These are phyloP conservation scores for Scytalidium sp. DNA, from an alignment of 2,329 filamentous ascomycete genomes.

Conservation along the genomic window DNA sequence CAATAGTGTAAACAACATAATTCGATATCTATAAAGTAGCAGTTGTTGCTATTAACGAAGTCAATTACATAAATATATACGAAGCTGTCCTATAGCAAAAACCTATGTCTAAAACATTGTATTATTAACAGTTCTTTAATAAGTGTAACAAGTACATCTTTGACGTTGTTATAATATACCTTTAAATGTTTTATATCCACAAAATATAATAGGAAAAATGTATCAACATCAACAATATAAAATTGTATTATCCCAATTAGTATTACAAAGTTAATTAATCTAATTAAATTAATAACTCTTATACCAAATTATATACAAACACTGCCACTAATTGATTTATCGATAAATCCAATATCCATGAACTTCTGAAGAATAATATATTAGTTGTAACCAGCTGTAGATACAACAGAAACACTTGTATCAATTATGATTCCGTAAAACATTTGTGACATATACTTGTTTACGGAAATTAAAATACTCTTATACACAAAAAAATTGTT, in stretches of 20 bases:
- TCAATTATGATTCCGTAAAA: not conserved
- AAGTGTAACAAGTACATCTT: not conserved
- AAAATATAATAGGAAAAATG: constrained; percentile 5
- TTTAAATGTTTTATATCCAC: constrained; percentile 5
- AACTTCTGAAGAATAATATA: not conserved
- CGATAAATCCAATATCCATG: not conserved
- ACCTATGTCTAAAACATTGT: constrained; percentile 1
- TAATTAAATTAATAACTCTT: not conserved
- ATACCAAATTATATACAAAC: not conserved
- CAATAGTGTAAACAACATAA: constrained; percentile 1
- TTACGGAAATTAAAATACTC: not conserved
- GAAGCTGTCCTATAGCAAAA: constrained; percentile 3
- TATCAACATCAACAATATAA: constrained; percentile 5
- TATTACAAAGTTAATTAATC: not conserved
- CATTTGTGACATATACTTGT: not conserved
- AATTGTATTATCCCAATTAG: constrained; percentile 3
- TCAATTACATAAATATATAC: not conserved
- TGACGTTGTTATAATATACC: constrained; percentile 6
- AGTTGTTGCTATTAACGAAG: not conserved
- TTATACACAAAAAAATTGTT: not conserved
- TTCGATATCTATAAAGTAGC: not conserved
- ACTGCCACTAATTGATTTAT: not conserved
- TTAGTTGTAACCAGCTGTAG: not conserved
- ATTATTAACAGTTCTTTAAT: not conserved
- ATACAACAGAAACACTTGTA: not conserved